Evolutionary conservation across 805 yeast species (phyloP), one percentile per base, ranked within the genome.

Genomic region (Candida vaughaniae): DNA sequence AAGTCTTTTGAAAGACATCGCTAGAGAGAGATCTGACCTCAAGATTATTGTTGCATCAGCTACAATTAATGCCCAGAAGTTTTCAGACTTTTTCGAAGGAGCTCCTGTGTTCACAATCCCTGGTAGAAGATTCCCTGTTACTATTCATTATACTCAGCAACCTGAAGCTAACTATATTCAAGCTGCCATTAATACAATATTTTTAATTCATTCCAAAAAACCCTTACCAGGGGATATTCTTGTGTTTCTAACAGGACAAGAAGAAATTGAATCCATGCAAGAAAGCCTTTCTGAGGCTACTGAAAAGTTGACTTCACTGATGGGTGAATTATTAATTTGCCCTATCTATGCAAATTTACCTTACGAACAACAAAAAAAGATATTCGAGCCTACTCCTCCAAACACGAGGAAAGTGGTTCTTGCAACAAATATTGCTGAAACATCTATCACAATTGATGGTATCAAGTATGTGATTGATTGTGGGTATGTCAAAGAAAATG

Each of bases 291-390:
- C 70, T 5, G 90, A 84, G n/a, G 81, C 91, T 0, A 64, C 77
- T 29, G 61, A 60, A 6, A 81, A 77, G 46, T 54, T 90, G 16
- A 90, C 90, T 0, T 56, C 71, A 3, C 72, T 70, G 38, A 73
- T 80, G 46, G 75, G 69, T 18, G 84, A 79, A 16, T 62, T 93
- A 58, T 59, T 86, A 2, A 69, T 91, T 0, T 78, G 95, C 33
- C 95, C 97, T 0, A 89, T 93, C 2, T 93, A 90, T 60, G 93
- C 98, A 1, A 89, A 88, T 45, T 63, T 93, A 31, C 96, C 98
- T 0, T 75, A 86, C 8, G 96, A 90, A 25, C 68, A 80, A 51
- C 99, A 93, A 55, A 69, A 77, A 20, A 70, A 70, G 38, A 89
- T 93, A 25, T 93, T 93, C 56, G 93, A 86, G 42, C 88, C 90